These are phyloP conservation scores for Torulaspora microellipsoides DNA, from an alignment of 805 yeast genomes.

Conservation along the genomic window DNA sequence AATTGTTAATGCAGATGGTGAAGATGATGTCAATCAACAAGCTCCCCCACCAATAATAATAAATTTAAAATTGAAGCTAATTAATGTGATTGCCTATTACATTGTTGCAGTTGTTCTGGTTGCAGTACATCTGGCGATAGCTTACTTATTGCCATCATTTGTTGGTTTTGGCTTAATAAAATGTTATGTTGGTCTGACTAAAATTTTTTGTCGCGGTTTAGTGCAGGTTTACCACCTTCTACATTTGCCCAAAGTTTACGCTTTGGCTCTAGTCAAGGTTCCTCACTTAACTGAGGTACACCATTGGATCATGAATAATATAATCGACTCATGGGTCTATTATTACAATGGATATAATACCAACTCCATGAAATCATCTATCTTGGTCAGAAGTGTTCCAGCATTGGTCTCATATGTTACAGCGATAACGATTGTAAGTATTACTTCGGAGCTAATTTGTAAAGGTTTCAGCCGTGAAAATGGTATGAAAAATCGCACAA, in stretches of 20 bases:
- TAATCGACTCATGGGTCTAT: constrained; percentile 6
- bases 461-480: constrained; percentile 27
- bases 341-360: constrained; percentile 20
- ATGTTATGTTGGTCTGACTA: constrained; percentile 15
- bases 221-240: constrained; percentile 9
- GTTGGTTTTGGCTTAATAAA: constrained; percentile 36
- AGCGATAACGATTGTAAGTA: constrained; percentile 20
- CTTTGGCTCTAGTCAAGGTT: constrained; percentile 1
- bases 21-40: constrained; percentile 15
- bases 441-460: constrained; percentile 22
- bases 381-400: constrained; percentile 27
- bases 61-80: constrained; percentile 23
- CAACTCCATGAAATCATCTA: constrained; percentile 20
- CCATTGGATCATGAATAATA: constrained; percentile 15
- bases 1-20: constrained; percentile 6
- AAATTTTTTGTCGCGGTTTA: constrained; percentile 14
- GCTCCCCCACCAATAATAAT: constrained; percentile 27
- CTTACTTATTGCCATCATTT: constrained; percentile 47
- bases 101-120: constrained; percentile 29
- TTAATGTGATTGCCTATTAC: constrained; percentile 24
- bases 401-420: constrained; percentile 29
- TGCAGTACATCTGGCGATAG: constrained; percentile 37
- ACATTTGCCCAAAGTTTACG: constrained; percentile 7
- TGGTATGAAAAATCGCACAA: constrained; percentile 31
- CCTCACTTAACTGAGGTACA: constrained; percentile 5